A percentile compares a stretch with the other conserved stretches of the same genome.
Conservation (phyloP, 2,329 filamentous ascomycete genomes). For the Cytospora schulzeri region DNA sequence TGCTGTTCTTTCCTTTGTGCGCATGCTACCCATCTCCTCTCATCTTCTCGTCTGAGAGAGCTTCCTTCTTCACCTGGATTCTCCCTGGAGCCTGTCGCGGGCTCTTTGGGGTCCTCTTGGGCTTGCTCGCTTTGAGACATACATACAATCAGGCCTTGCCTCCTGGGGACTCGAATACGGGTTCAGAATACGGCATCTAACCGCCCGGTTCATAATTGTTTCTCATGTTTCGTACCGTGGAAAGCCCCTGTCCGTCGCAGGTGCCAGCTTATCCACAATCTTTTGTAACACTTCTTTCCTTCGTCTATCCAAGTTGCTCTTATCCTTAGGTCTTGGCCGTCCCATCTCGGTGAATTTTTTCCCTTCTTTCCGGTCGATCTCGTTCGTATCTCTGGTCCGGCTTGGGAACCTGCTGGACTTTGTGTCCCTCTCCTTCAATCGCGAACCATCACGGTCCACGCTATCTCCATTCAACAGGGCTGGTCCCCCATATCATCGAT, state of each 20-base stretch:
- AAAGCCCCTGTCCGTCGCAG: constrained; percentile 20
- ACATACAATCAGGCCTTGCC: not conserved
- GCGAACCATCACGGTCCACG: constrained; percentile 10
- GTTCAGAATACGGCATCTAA: constrained; percentile 24
- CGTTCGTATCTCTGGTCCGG: constrained; percentile 16
- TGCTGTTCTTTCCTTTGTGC: not conserved
- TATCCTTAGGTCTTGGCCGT: constrained; percentile 16
- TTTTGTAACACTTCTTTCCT: not conserved
- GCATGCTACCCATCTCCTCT: constrained; percentile 11
- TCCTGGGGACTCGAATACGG: constrained; percentile 16
- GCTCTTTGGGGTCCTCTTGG: constrained; percentile 3
- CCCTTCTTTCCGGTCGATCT: constrained; percentile 20
- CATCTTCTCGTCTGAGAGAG: constrained; percentile 8
- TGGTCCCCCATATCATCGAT: constrained; percentile 10
- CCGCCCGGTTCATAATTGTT: constrained; percentile 19
- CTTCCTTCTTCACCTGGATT: constrained; percentile 6
- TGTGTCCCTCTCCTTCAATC: constrained; percentile 23
- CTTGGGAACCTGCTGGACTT: constrained; percentile 23
- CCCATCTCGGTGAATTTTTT: constrained; percentile 16
- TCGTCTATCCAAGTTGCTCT: not conserved
- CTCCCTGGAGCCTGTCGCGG: not conserved
- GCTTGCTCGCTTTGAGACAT: constrained; percentile 3
- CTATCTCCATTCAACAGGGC: constrained; percentile 9
- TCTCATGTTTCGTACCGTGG: constrained; percentile 16
- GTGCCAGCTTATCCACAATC: constrained; percentile 15